A percentile compares a stretch with the other conserved stretches of the same genome.
phyloP scores from a whole-genome alignment of 306 rosid species.

The Dryas drummondii region DNA sequence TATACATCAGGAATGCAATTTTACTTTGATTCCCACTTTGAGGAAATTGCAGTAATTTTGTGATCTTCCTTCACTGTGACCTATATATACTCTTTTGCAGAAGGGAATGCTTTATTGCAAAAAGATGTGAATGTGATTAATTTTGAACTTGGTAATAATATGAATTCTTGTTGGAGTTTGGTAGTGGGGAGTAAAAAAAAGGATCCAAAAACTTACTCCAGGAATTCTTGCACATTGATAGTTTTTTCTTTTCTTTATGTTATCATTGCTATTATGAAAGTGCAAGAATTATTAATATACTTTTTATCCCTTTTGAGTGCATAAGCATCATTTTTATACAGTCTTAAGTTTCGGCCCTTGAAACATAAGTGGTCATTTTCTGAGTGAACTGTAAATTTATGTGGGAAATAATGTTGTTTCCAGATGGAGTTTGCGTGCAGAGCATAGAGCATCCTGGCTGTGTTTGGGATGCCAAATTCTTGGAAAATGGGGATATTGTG shows the following conservation, averaged over 20 bases:
- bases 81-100: neutral
- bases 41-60: neutral
- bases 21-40: neutral
- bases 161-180: neutral
- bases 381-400: neutral
- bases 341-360: constrained; percentile 10
- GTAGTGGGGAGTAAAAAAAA: neutral
- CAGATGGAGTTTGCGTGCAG: constrained; percentile 91
- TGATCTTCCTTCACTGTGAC: neutral
- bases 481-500: constrained; percentile 93
- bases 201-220: neutral
- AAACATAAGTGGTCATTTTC: neutral
- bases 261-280: neutral
- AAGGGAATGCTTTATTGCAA: neutral
- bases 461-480: constrained; percentile 92
- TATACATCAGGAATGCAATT: neutral
- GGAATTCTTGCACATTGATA: neutral
- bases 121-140: constrained; percentile 1
- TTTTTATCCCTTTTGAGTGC: constrained; percentile 2
- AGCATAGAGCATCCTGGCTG: constrained; percentile 99
- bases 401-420: constrained; percentile 17
- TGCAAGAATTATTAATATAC: neutral
- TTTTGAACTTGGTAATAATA: neutral
- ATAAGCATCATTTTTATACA: neutral
- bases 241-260: neutral